phyloP scores from a whole-genome alignment of 2,329 filamentous ascomycete species.

The Botrytis tulipae region DNA sequence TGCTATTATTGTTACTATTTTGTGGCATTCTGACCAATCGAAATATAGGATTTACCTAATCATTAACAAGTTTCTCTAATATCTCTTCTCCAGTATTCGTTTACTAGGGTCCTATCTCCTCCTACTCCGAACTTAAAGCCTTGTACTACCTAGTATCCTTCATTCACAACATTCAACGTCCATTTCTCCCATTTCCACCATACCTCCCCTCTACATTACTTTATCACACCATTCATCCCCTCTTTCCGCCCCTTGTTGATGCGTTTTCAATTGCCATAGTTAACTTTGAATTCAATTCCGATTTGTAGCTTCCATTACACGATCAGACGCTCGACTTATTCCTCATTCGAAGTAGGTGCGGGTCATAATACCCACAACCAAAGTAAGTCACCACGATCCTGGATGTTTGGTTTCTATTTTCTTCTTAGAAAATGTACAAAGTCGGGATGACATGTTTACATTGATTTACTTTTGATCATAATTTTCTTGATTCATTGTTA shows the following conservation, averaged over 20 bases:
- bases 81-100: neutral
- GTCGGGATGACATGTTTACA: neutral
- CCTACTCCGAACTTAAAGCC: neutral
- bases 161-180: neutral
- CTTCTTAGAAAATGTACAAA: neutral
- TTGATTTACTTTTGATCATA: neutral
- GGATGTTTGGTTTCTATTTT: neutral
- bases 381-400: slow-evolving; percentile 17
- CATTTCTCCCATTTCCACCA: neutral
- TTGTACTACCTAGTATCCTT: neutral
- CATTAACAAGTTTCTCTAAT: neutral
- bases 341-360: slow-evolving; percentile 21
- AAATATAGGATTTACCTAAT: neutral
- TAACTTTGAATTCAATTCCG: slow-evolving; percentile 1
- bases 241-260: neutral
- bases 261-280: neutral
- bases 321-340: slow-evolving; percentile 14
- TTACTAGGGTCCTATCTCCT: neutral
- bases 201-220: neutral
- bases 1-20: neutral
- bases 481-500: neutral
- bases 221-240: neutral
- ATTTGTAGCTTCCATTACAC: slow-evolving; percentile 11
- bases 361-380: slow-evolving; percentile 20
- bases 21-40: neutral